These are phyloP conservation scores for Penicillium daleae DNA, from an alignment of 495 filamentous ascomycete genomes.

Conservation along the genomic window DNA sequence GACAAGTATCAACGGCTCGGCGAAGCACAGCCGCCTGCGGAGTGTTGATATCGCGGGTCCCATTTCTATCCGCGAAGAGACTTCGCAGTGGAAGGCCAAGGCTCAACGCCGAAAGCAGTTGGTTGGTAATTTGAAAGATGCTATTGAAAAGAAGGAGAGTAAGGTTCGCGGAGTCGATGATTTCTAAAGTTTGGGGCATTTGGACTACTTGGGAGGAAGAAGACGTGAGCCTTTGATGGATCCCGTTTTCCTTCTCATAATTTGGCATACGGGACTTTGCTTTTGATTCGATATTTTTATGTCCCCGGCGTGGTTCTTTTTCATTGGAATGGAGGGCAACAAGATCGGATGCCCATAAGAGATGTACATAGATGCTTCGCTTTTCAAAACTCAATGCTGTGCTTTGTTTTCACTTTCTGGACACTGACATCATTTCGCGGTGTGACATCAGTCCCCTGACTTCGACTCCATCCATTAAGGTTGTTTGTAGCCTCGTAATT, in stretches of 20 bases:
- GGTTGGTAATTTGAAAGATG: constrained; percentile 47
- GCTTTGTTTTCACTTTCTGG: background rate
- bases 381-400: background rate
- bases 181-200: constrained; percentile 8
- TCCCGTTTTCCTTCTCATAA: background rate
- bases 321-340: constrained; percentile 4
- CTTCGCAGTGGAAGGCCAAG: constrained; percentile 60
- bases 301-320: constrained; percentile 12
- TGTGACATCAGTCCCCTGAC: constrained; percentile 22
- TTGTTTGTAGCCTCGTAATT: background rate
- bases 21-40: constrained; percentile 48
- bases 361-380: constrained; percentile 10
- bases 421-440: constrained; percentile 28
- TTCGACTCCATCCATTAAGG: background rate
- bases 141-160: constrained; percentile 42
- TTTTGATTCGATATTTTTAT: background rate
- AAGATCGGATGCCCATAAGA: background rate
- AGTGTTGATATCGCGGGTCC: constrained; percentile 39
- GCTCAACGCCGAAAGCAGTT: constrained; percentile 57
- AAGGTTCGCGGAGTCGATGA: constrained; percentile 46
- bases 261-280: background rate
- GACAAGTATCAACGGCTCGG: constrained; percentile 52
- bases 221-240: background rate
- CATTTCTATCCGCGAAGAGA: constrained; percentile 49
- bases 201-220: background rate